Base-by-base conservation (phyloP, 139 green algal species). In the Protoeuglena noctilucae region DNA sequence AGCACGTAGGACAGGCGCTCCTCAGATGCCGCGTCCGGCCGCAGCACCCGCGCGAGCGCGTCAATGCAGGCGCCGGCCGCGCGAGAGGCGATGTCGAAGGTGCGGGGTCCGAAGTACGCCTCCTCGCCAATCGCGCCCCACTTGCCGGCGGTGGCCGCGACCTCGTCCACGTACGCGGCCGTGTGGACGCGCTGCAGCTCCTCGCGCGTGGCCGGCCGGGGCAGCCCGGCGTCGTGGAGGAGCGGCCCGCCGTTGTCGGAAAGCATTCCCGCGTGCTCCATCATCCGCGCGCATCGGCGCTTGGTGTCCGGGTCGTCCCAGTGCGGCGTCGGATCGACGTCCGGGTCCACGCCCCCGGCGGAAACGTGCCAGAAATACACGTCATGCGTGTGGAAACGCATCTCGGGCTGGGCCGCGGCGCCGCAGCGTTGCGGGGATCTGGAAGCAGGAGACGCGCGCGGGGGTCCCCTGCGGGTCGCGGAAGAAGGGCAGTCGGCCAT, bases 261-360 rank as follows among this genome's bases (percentile, higher is more conserved):
- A 12, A 1, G 28, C 30, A 1, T 12, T 54, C 0, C 9, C 18
- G 19, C 0, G 12, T 22, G 0, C 22, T 30, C 0, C 0, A 54
- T 4, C 7, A 30, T 25, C n/a, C n/a, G n/a, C n/a, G n/a, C n/a
- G 48, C 14, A 47, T 18, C 70, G 28, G 1, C 72, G 60, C 51
- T 80, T 80, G 1, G 68, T 80, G 45, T 80, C 68, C 0, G 58
- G 34, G 31, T 76, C 56, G 54, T 80, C 72, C 52, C 60, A 64
- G 57, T 78, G 64, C 2, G 40, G 22, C 21, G 51, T 65, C 1
- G 66, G 53, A 47, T 78, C 62, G 4, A 72, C n/a, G n/a, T n/a
- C n/a, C n/a, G n/a, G n/a, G n/a, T n/a, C n/a, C n/a, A n/a, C n/a
- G n/a, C n/a, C n/a, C n/a, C n/a, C n/a, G n/a, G n/a, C n/a, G n/a